Percentiles rank a stretch among this genome's conserved stretches.
phyloP scores from a whole-genome alignment of 257 asterid genomes.

The Primulina tabacum region DNA sequence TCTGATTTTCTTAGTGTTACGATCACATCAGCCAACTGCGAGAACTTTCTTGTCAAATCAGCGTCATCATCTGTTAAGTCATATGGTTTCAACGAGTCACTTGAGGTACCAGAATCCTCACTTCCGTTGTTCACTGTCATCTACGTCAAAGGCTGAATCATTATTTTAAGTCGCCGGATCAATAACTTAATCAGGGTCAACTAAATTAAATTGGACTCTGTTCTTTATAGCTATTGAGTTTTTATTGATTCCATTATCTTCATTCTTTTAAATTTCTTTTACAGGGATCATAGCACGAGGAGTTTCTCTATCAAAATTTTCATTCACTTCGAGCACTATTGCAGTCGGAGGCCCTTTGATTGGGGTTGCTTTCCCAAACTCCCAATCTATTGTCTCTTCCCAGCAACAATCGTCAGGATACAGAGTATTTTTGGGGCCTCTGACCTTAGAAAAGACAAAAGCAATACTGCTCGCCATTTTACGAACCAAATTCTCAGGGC shows the following conservation, averaged over 20 bases:
- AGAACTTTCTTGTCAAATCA: constrained; percentile 66
- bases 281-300: constrained; percentile 25
- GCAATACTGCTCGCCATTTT: constrained; percentile 96
- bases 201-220: constrained; percentile 36
- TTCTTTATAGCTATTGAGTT: constrained; percentile 35
- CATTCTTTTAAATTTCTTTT: constrained; percentile 34
- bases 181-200: constrained; percentile 87
- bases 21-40: constrained; percentile 90
- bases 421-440: constrained; percentile 90
- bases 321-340: constrained; percentile 27
- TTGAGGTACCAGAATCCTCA: constrained; percentile 67
- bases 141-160: constrained; percentile 43
- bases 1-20: constrained; percentile 86
- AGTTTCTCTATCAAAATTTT: constrained; percentile 32
- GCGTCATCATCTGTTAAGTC: constrained; percentile 81
- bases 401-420: constrained; percentile 77
- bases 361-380: constrained; percentile 55
- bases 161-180: constrained; percentile 64
- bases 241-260: constrained; percentile 29
- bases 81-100: constrained; percentile 72
- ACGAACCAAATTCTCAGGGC: constrained; percentile 73
- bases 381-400: constrained; percentile 82
- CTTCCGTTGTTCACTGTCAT: constrained; percentile 57
- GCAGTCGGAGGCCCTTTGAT: constrained; percentile 29
- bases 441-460: constrained; percentile 70